A percentile compares a stretch with the other conserved stretches of the same genome.
Evolutionary conservation across 2,329 filamentous ascomycete species (phyloP).

Genomic region (Penicillium expansum): DNA sequence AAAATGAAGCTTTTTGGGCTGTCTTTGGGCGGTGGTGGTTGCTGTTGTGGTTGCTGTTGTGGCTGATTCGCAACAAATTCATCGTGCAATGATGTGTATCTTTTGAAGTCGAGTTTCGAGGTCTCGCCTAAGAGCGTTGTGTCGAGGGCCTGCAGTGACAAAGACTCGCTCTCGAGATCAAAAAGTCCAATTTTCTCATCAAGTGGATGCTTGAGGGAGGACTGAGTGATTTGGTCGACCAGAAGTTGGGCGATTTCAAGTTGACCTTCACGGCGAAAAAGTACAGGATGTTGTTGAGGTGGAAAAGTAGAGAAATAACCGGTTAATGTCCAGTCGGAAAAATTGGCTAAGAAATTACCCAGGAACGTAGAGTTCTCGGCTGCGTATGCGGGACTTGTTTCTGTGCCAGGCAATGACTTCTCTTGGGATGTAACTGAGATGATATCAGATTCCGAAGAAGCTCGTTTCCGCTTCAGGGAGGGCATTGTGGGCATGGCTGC

Average conservation of each 20-base stretch:
- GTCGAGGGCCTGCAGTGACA: slow-evolving; percentile 28
- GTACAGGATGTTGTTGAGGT: slow-evolving; percentile 31
- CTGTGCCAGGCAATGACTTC: slow-evolving; percentile 21
- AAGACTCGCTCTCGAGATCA: slow-evolving; percentile 27
- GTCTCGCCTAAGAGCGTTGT: slow-evolving; percentile 29
- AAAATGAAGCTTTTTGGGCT: slow-evolving; percentile 36
- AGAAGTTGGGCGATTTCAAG: slow-evolving; percentile 42
- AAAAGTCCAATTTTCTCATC: slow-evolving; percentile 29
- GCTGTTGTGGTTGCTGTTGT: slow-evolving; percentile 10
- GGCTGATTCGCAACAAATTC: slow-evolving; percentile 18
- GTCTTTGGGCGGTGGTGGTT: slow-evolving; percentile 25
- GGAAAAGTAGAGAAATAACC: slow-evolving; percentile 41
- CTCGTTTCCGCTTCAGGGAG: slow-evolving; percentile 37
- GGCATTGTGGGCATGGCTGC: slow-evolving; percentile 17
- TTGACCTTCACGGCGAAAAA: slow-evolving; percentile 36
- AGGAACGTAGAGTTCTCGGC: slow-evolving; percentile 38
- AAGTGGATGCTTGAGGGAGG: slow-evolving; percentile 40
- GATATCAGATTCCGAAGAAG: slow-evolving; percentile 31
- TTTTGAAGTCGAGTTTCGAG: slow-evolving; percentile 37
- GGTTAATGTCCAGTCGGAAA: slow-evolving; percentile 41
- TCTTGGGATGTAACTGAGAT: slow-evolving; percentile 32
- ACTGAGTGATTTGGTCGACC: slow-evolving; percentile 46
- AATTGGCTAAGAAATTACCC: slow-evolving; percentile 39
- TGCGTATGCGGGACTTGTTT: slow-evolving; percentile 18
- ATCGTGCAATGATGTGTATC: slow-evolving; percentile 36